A percentile compares a stretch with the other conserved stretches of the same genome.
Conservation (phyloP, 768 basidiomycete genomes). For the Termitomyces sp. region DNA sequence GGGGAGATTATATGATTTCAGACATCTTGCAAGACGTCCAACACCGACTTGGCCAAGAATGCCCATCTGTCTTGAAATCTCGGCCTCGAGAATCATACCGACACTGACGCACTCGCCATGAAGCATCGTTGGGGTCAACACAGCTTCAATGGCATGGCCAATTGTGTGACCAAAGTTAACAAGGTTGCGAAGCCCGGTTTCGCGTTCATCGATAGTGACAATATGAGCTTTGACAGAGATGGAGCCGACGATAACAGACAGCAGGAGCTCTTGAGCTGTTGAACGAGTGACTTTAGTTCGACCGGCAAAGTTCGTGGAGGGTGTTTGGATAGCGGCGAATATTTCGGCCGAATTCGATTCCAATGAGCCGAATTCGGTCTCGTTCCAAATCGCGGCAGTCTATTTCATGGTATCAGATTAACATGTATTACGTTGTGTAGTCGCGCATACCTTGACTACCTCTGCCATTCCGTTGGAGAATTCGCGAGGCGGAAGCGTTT, state of each 20-base stretch:
- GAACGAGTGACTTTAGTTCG: slow-evolving; percentile 66
- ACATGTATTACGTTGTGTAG: background rate
- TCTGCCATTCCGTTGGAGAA: slow-evolving; percentile 99
- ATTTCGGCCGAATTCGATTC: slow-evolving; percentile 87
- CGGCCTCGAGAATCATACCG: slow-evolving; percentile 96
- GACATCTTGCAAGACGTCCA: slow-evolving; percentile 81
- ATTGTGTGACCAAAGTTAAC: slow-evolving; percentile 99
- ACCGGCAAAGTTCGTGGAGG: slow-evolving; percentile 56
- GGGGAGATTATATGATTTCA: slow-evolving; percentile 91
- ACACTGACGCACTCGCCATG: slow-evolving; percentile 96
- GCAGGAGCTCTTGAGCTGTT: slow-evolving; percentile 75
- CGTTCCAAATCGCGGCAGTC: slow-evolving; percentile 99
- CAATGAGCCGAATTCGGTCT: slow-evolving; percentile 81
- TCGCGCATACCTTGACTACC: slow-evolving; percentile 78
- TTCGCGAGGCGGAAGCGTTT: slow-evolving; percentile 87
- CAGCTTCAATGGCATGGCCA: slow-evolving; percentile 97
- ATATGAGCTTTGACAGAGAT: slow-evolving; percentile 97
- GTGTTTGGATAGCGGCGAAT: slow-evolving; percentile 78
- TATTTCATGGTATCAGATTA: slow-evolving; percentile 26
- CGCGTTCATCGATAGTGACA: slow-evolving; percentile 94
- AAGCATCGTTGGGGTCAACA: slow-evolving; percentile 88
- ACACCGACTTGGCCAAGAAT: slow-evolving; percentile 89
- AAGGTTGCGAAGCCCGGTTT: slow-evolving; percentile 94
- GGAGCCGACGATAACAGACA: slow-evolving; percentile 89
- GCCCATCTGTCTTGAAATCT: slow-evolving; percentile 86